phyloP scores from a whole-genome alignment of 2,329 filamentous ascomycete genomes.

The Diaporthe sp. region DNA sequence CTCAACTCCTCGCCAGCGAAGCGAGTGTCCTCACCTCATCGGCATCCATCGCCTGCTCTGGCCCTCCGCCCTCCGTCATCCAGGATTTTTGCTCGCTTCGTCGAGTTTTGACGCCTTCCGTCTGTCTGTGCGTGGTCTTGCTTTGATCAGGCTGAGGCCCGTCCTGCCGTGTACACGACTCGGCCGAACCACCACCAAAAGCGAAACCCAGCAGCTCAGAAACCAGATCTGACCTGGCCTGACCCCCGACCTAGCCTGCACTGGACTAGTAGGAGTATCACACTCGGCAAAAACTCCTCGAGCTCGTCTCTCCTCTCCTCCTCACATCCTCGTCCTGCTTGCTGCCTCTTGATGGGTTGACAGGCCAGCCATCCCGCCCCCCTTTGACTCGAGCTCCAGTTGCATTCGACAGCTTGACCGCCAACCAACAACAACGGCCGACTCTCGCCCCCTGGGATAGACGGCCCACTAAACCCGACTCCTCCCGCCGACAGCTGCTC shows the following conservation, averaged over 20 bases:
- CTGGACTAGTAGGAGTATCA: slow-evolving; percentile 19
- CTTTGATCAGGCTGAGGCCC: slow-evolving; percentile 25
- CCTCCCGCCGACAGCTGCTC: slow-evolving; percentile 11
- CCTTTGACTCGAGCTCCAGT: slow-evolving; percentile 23
- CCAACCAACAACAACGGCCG: not conserved
- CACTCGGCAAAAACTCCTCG: slow-evolving; percentile 20
- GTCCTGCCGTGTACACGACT: slow-evolving; percentile 24
- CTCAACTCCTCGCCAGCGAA: slow-evolving; percentile 11
- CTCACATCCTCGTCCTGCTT: not conserved
- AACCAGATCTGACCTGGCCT: slow-evolving; percentile 9
- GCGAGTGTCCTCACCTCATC: slow-evolving; percentile 24
- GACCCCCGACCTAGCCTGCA: slow-evolving; percentile 27
- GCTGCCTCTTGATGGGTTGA: slow-evolving; percentile 25
- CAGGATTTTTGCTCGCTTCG: not conserved
- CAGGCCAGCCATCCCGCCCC: slow-evolving; percentile 1
- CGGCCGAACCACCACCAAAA: slow-evolving; percentile 18
- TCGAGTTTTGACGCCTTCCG: slow-evolving; percentile 28
- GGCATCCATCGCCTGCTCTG: not conserved
- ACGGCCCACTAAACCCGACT: slow-evolving; percentile 7
- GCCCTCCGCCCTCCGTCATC: not conserved
- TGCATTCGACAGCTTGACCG: slow-evolving; percentile 1
- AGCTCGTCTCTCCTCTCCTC: slow-evolving; percentile 16
- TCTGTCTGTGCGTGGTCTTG: slow-evolving; percentile 24
- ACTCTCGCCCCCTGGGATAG: not conserved
- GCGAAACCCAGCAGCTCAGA: not conserved